Base-by-base conservation (phyloP, 495 filamentous ascomycete species). In the Aspergillus leporis region DNA sequence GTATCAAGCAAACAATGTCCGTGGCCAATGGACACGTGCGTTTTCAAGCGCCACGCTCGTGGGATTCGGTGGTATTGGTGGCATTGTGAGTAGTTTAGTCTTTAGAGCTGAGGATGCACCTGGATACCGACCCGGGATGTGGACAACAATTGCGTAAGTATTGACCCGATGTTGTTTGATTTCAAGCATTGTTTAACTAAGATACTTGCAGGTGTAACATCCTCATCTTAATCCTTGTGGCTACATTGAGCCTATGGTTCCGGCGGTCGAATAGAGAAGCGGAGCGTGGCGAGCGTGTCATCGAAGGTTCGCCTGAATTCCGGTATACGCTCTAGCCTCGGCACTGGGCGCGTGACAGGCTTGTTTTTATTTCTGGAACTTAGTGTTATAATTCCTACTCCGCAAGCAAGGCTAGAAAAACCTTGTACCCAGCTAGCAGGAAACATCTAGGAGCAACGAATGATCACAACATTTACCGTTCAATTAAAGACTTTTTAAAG, bases 1-100 rank as follows among this genome's bases (percentile, higher is more conserved):
- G 0, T 87, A 86, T 64, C 85, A 89, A 65, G 80, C 83, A 8
- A 87, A 87, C 67, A 88, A 88, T 59, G 78, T 87, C 63, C 83
- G 83, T 30, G 85, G 85, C 1, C 85, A 88, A 61, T 87, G 85
- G 85, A 87, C 83, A 48, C 79, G 85, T 13, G 86, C 85, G 0
- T 78, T 89, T 25, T 76, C 72, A 49, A 83, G 80, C 32, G 84
- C 85, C 0, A 81, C 78, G 0, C 74, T 85, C 16, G 82, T 78
- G 1, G 80, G 78, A 6, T 70, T 78, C 36, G 85, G 83, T 12
- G 83, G 80, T 19, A 73, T 87, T 51, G 86, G 86, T 21, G 85
- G 85, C 16, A 87, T 89, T 61, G 75, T 75, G 10, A 81, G 83
- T 32, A 76, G 75, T 40, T 69, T 80, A 41, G 81, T 86, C 13